These are phyloP conservation scores for Xanthoconium stramineum DNA, from an alignment of 768 basidiomycete species.

Conservation along the genomic window DNA sequence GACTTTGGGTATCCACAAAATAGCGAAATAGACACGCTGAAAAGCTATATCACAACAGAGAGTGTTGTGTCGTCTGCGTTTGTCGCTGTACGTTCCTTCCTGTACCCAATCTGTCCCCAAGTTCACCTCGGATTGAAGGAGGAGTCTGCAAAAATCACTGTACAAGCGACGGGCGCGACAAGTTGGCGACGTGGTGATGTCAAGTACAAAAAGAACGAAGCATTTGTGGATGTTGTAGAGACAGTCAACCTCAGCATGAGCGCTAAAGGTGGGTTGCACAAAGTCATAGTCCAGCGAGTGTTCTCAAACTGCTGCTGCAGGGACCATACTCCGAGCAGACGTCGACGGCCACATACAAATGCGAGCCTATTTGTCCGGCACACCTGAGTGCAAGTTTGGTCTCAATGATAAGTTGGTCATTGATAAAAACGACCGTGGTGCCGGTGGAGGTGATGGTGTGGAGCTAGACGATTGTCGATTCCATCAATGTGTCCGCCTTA, in stretches of 20 bases:
- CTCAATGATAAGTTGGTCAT: constrained; percentile 98
- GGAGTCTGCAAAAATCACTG: constrained; percentile 95
- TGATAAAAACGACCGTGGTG: constrained; percentile 68
- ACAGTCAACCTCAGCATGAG: constrained; percentile 96
- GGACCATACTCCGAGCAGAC: constrained; percentile 88
- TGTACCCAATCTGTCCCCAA: neutral
- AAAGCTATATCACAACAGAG: constrained; percentile 97
- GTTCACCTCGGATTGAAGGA: constrained; percentile 51
- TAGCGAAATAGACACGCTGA: constrained; percentile 96
- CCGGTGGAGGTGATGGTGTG: constrained; percentile 65
- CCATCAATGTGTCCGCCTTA: constrained; percentile 95
- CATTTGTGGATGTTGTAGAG: constrained; percentile 99
- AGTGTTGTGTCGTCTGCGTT: constrained; percentile 86
- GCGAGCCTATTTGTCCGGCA: constrained; percentile 95
- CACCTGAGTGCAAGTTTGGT: constrained; percentile 98
- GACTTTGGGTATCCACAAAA: constrained; percentile 99
- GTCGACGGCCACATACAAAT: constrained; percentile 98
- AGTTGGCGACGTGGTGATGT: constrained; percentile 96
- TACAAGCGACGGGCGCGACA: constrained; percentile 94
- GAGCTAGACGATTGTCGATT: constrained; percentile 98
- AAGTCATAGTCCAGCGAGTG: neutral
- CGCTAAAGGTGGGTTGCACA: constrained; percentile 62
- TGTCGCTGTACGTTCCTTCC: constrained; percentile 58
- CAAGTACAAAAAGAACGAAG: constrained; percentile 99
- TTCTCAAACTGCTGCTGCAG: constrained; percentile 37